phyloP scores from a whole-genome alignment of 2,329 filamentous ascomycete species.

The Sporothrix brasiliensis region DNA sequence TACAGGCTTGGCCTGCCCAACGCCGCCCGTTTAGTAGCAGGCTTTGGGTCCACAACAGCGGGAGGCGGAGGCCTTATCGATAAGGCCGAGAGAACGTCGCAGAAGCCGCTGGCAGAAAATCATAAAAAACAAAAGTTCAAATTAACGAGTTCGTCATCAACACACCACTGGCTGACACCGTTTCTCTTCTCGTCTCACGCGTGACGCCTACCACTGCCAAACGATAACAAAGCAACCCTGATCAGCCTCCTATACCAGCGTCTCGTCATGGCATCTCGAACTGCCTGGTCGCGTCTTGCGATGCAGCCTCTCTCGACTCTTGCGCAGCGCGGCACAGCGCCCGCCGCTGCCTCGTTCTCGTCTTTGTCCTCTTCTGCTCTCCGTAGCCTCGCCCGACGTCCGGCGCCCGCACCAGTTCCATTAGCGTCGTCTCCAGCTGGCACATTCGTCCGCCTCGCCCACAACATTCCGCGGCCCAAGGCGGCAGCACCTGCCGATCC shows the following conservation, averaged over 20 bases:
- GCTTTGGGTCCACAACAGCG: not conserved
- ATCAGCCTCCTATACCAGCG: not conserved
- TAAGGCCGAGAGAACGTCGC: slow-evolving; percentile 7
- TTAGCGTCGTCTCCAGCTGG: not conserved
- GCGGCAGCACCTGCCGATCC: not conserved
- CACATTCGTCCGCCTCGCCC: slow-evolving; percentile 13
- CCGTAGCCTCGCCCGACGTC: not conserved
- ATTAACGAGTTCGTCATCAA: not conserved
- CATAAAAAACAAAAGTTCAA: not conserved
- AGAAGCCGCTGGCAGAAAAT: not conserved
- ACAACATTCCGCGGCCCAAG: slow-evolving; percentile 30
- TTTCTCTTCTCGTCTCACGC: not conserved
- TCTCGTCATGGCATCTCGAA: slow-evolving; percentile 22
- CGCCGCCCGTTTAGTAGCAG: too few relatives aligned
- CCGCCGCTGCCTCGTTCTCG: not conserved
- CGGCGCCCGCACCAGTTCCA: not conserved
- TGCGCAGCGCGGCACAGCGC: not conserved
- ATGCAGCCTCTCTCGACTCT: slow-evolving; percentile 15
- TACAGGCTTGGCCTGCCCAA: not conserved
- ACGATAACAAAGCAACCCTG: not conserved
- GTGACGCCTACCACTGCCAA: not conserved
- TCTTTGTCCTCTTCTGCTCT: slow-evolving; percentile 8
- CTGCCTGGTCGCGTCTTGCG: slow-evolving; percentile 21
- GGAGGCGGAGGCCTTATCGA: not conserved
- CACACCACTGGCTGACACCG: not conserved